phyloP scores from a whole-genome alignment of 2,329 filamentous ascomycete species.

The Cladosporium oxysporum region DNA sequence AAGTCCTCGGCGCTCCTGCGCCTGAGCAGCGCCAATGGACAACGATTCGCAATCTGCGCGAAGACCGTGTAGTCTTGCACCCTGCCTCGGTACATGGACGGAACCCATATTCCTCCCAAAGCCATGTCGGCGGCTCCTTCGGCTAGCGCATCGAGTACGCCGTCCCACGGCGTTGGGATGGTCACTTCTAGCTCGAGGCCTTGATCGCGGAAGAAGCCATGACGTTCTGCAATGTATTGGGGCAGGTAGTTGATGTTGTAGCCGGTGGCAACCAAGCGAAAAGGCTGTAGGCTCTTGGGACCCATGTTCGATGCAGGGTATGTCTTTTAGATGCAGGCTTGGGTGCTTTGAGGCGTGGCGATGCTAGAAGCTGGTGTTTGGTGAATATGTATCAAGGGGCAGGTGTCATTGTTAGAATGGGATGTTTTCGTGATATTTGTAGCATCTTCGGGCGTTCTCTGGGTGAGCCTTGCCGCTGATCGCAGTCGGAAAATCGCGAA shows the following conservation, averaged over 20 bases:
- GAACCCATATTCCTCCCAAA: constrained; percentile 29
- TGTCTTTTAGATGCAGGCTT: too few species aligned
- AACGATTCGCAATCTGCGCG: constrained; percentile 27
- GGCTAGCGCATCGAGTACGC: constrained; percentile 29
- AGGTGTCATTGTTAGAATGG: too few species aligned
- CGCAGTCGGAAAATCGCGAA: too few species aligned
- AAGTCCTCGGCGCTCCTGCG: constrained; percentile 21
- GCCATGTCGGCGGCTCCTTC: constrained; percentile 28
- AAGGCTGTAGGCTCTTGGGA: too few species aligned
- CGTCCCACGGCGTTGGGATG: constrained; percentile 34
- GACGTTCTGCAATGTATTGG: constrained; percentile 36
- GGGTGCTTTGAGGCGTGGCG: too few species aligned
- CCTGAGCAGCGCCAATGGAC: constrained; percentile 27
- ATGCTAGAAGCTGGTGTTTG: too few species aligned
- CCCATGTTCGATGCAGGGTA: too few species aligned
- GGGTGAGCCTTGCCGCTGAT: too few species aligned
- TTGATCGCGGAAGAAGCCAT: constrained; percentile 37
- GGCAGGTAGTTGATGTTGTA: constrained; percentile 38
- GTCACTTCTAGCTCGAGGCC: constrained; percentile 35
- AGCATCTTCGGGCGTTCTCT: too few species aligned
- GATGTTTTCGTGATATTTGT: too few species aligned
- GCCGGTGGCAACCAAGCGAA: constrained; percentile 27
- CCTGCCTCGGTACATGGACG: constrained; percentile 26
- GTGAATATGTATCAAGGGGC: too few species aligned
- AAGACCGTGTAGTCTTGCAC: constrained; percentile 26